Evolutionary conservation across 2,329 filamentous ascomycete genomes (phyloP).

Genomic region (Pyricularia sp.): DNA sequence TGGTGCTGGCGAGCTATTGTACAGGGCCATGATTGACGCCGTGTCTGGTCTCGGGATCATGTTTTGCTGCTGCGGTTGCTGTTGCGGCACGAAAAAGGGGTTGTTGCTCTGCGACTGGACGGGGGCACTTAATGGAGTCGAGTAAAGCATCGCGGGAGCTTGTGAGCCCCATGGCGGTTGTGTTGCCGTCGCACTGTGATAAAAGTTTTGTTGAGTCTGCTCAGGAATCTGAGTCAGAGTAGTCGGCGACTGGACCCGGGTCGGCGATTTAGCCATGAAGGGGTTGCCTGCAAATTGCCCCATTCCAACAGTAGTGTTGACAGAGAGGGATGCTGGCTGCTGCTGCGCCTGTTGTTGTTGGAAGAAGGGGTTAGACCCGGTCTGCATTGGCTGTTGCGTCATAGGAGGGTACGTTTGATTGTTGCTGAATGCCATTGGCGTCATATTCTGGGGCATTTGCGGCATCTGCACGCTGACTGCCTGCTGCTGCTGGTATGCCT

Average conservation of each 20-base stretch:
- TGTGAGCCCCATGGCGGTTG: conserved; percentile 8
- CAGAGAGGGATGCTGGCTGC: conserved; percentile 21
- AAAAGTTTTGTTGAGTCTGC: conserved; percentile 30
- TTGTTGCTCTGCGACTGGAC: conserved; percentile 15
- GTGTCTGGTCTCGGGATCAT: conserved; percentile 52
- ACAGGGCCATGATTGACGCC: conserved; percentile 66
- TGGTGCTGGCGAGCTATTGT: conserved; percentile 36
- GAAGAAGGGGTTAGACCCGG: conserved; percentile 45
- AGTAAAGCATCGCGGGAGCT: conserved; percentile 3
- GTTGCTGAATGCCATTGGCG: conserved; percentile 28
- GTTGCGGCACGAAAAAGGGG: conserved; percentile 20
- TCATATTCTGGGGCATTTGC: conserved; percentile 29
- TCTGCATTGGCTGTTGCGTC: conserved; percentile 25
- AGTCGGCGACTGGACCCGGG: conserved; percentile 36
- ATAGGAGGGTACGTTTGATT: conserved; percentile 31
- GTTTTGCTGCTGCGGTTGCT: conserved; percentile 14
- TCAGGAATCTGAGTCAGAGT: conserved; percentile 43
- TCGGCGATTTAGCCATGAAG: conserved; percentile 36
- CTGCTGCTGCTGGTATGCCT: conserved; percentile 32
- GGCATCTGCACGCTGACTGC: conserved; percentile 32
- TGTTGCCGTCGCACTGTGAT: conserved; percentile 14
- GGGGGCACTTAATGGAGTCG: not conserved
- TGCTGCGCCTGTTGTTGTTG: conserved; percentile 12
- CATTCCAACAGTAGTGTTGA: conserved; percentile 25
- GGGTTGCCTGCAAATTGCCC: conserved; percentile 31